Evolutionary conservation across 305 asterid genomes (phyloP), one percentile per base, ranked within the genome.

Genomic region (Fraxinus angustifolia): DNA sequence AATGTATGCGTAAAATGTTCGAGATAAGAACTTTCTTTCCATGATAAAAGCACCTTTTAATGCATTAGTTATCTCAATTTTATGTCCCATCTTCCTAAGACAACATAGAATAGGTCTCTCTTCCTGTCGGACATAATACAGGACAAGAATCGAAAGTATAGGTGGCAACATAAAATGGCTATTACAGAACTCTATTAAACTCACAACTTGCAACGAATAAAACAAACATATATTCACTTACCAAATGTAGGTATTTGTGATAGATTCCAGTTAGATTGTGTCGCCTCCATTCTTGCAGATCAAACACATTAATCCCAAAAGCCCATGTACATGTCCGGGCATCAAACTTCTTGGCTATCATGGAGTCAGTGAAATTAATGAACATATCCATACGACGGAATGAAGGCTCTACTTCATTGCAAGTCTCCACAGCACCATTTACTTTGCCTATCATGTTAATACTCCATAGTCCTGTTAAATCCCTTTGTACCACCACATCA

Each of bases 341-440:
- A 75, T 91, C 88, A 62, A 93, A 87, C 56, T 53, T 83, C 38
- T 85, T 85, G 50, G 89, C 90, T 80, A 93, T 81, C 21, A 79
- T 31, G 65, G 93, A 97, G 79, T 91, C 91, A 14, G 92, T 78
- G 80, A 92, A 92, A 85, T 95, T 86, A 83, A 93, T 83, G 75
- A 87, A 86, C 90, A 85, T 86, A 83, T 92, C 91, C 94, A 93
- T 89, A 42, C 91, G 88, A 17, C 87, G 92, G 80, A 85, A 91
- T 34, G 97, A 90, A 82, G 94, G 88, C 17, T 89, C 91, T 34
- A 87, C 92, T 84, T 88, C 82, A 31, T 60, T 85, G 84, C 99
- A 95, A 82, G 97, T 93, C 78, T 86, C 89, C 76, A 93, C 97
- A 21, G 99, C 99, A 50, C 92, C 98, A 79, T 92, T 95, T 82